phyloP scores from a whole-genome alignment of 495 filamentous ascomycete species.

The Neurospora intermedia region DNA sequence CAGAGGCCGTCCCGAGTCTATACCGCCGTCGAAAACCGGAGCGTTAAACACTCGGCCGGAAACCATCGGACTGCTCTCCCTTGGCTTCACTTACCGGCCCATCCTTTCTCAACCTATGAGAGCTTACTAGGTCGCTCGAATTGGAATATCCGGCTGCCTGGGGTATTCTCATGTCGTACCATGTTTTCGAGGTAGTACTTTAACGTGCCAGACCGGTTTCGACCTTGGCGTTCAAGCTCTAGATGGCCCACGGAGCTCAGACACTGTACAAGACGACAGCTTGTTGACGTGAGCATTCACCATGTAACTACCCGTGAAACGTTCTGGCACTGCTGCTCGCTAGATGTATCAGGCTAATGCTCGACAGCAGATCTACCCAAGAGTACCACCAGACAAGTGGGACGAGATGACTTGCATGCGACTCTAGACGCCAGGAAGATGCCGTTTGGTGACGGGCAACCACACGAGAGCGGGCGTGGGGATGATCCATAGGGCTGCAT shows the following conservation, averaged over 20 bases:
- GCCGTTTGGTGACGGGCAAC: background rate
- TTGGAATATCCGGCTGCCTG: background rate
- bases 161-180: background rate
- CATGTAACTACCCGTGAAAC: background rate
- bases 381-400: background rate
- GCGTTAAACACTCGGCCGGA: background rate
- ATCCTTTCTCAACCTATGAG: background rate
- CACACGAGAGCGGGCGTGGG: background rate
- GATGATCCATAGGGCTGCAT: background rate
- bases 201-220: background rate
- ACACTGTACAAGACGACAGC: background rate
- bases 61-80: background rate
- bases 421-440: background rate
- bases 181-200: background rate
- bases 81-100: background rate
- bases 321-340: background rate
- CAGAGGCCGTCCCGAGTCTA: background rate
- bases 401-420: background rate
- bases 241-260: background rate
- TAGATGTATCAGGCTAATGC: background rate
- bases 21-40: background rate
- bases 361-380: background rate
- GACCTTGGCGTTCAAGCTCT: background rate
- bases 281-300: background rate
- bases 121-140: background rate